phyloP scores from a whole-genome alignment of 345 rosid genomes.

The Hypericum perforatum region DNA sequence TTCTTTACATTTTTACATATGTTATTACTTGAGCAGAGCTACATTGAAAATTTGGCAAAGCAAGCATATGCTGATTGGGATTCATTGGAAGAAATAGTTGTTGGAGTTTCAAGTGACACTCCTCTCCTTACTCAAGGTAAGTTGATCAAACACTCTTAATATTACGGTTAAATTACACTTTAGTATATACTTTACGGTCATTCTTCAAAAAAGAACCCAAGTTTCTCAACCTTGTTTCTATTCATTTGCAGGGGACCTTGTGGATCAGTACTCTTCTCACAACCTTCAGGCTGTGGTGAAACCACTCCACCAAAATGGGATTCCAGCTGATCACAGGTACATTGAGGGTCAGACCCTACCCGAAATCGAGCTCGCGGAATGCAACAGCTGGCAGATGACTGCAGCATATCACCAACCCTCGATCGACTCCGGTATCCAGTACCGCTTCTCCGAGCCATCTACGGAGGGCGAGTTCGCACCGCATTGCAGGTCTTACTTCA shows the following conservation, averaged over 20 bases:
- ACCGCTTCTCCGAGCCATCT: slow-evolving; percentile 31
- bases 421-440: slow-evolving; percentile 14
- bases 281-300: slow-evolving; percentile 21
- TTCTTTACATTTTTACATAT: background rate
- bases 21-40: slow-evolving; percentile 25
- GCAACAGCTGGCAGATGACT: slow-evolving; percentile 21
- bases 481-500: slow-evolving; percentile 20
- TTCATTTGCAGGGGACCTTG: slow-evolving; percentile 24
- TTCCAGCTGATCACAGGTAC: slow-evolving; percentile 7
- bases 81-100: slow-evolving; percentile 31
- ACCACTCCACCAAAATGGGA: slow-evolving; percentile 25
- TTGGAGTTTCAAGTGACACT: slow-evolving; percentile 30
- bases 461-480: slow-evolving; percentile 33
- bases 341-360: slow-evolving; percentile 16
- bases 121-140: slow-evolving; percentile 53
- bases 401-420: slow-evolving; percentile 7
- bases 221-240: slow-evolving; percentile 16
- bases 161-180: background rate
- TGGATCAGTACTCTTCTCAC: slow-evolving; percentile 26
- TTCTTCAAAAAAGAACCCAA: background rate
- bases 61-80: slow-evolving; percentile 49
- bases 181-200: background rate
- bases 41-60: slow-evolving; percentile 39
- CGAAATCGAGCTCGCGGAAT: slow-evolving; percentile 4
- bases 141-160: background rate